Conservation (phyloP, 371 early-diverging fungal species). For the Mucor piriformis region DNA sequence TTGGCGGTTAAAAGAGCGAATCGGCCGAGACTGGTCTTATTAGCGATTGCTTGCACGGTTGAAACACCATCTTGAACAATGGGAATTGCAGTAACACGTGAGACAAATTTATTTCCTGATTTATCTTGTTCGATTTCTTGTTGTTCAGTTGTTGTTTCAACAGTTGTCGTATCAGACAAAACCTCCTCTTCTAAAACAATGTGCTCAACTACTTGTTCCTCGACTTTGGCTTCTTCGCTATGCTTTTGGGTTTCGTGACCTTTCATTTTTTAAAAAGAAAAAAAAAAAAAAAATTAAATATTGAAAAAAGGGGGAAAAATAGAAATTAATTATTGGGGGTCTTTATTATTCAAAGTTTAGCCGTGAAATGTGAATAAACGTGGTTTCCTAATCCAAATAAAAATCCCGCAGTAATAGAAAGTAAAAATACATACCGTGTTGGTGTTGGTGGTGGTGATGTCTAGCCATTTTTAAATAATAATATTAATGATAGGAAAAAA, state of each 20-base stretch:
- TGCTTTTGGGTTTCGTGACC: slow-evolving; percentile 3
- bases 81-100: slow-evolving; percentile 66
- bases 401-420: not conserved
- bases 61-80: slow-evolving; percentile 64
- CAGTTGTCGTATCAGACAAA: slow-evolving; percentile 12
- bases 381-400: not conserved
- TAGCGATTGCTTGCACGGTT: slow-evolving; percentile 56
- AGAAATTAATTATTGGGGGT: not conserved
- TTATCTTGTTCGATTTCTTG: not conserved
- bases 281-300: not conserved
- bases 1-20: slow-evolving; percentile 55
- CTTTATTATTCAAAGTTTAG: not conserved
- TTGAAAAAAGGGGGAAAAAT: not conserved
- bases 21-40: slow-evolving; percentile 56
- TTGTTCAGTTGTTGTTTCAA: slow-evolving; percentile 2
- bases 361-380: not conserved
- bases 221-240: not conserved
- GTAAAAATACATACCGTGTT: slow-evolving; percentile 1
- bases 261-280: not conserved
- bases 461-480: slow-evolving; percentile 12
- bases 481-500: slow-evolving; percentile 11
- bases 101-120: slow-evolving; percentile 33
- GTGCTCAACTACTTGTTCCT: not conserved
- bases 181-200: slow-evolving; percentile 15
- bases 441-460: slow-evolving; percentile 3